These are phyloP conservation scores for Metschnikowia peoriensis DNA, from an alignment of 805 yeast genomes.

Conservation along the genomic window DNA sequence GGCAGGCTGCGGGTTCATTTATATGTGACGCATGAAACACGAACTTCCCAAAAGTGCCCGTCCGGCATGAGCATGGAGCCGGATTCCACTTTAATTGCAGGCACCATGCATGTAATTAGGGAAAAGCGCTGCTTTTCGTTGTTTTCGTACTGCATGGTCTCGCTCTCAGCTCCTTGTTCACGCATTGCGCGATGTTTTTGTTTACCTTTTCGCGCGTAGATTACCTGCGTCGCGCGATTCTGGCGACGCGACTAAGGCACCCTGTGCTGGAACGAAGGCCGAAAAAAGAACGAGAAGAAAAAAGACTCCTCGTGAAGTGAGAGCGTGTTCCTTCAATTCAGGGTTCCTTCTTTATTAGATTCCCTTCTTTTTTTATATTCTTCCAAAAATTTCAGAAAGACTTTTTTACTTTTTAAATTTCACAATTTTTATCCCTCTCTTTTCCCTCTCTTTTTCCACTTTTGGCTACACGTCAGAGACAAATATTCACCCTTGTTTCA, in stretches of 20 bases:
- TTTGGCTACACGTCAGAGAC: neutral
- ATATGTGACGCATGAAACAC: slow-evolving; percentile 8
- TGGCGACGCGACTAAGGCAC: slow-evolving; percentile 8
- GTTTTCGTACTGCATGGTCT: slow-evolving; percentile 5
- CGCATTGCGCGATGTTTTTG: slow-evolving; percentile 9
- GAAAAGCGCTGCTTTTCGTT: slow-evolving; percentile 2
- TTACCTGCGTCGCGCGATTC: slow-evolving; percentile 14
- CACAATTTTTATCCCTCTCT: too few species aligned
- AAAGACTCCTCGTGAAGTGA: neutral
- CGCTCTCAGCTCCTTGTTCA: neutral
- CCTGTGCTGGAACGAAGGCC: neutral
- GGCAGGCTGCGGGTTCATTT: slow-evolving; percentile 1
- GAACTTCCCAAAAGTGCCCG: neutral
- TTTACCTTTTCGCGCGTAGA: slow-evolving; percentile 14
- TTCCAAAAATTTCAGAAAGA: neutral
- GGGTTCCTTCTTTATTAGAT: neutral
- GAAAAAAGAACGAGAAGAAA: neutral
- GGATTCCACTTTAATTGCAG: slow-evolving; percentile 10
- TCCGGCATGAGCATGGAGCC: neutral
- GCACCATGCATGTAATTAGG: slow-evolving; percentile 21
- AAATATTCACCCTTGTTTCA: neutral
- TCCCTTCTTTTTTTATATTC: neutral
- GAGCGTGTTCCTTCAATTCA: neutral
- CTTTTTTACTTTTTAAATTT: neutral
- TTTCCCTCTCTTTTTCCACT: neutral